Percentiles rank a stretch among this genome's conserved stretches.
Conservation (phyloP, 345 rosid genomes). For the Populus deltoides region DNA sequence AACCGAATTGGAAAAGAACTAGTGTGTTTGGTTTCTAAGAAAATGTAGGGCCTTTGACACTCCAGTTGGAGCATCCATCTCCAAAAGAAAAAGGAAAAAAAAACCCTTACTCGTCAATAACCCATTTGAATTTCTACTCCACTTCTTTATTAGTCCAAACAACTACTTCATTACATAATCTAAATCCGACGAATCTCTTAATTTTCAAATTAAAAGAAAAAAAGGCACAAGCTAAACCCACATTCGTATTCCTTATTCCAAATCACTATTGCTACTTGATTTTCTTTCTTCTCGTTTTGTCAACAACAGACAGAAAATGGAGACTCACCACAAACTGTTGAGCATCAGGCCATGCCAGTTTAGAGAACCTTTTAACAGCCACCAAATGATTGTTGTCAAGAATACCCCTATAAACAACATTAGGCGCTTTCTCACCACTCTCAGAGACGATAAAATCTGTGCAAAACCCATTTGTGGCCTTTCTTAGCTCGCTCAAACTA, state of each 20-base stretch:
- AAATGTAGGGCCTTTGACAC: too few relatives aligned
- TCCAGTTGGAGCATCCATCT: too few relatives aligned
- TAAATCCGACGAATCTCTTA: not conserved
- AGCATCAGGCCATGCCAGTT: slow-evolving; percentile 12
- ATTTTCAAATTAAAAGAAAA: too few relatives aligned
- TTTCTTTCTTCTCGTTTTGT: not conserved
- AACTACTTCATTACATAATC: not conserved
- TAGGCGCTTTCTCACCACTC: slow-evolving; percentile 13
- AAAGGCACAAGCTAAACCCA: not conserved
- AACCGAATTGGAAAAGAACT: too few relatives aligned
- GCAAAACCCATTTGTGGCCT: slow-evolving; percentile 5
- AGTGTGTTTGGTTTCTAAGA: too few relatives aligned
- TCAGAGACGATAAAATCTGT: slow-evolving; percentile 10
- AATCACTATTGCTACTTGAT: not conserved
- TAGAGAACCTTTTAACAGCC: slow-evolving; percentile 9
- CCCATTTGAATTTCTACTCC: too few relatives aligned
- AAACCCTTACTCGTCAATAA: too few relatives aligned
- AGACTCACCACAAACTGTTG: slow-evolving; percentile 7
- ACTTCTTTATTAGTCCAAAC: too few relatives aligned
- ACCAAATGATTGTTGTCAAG: not conserved
- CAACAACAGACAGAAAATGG: not conserved
- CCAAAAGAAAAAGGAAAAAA: too few relatives aligned
- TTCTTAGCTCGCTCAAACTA: not conserved
- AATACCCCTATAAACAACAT: slow-evolving; percentile 11
- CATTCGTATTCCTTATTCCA: not conserved